Conservation (phyloP, 768 basidiomycete genomes). For the Sporobolomyces phaffii region DNA sequence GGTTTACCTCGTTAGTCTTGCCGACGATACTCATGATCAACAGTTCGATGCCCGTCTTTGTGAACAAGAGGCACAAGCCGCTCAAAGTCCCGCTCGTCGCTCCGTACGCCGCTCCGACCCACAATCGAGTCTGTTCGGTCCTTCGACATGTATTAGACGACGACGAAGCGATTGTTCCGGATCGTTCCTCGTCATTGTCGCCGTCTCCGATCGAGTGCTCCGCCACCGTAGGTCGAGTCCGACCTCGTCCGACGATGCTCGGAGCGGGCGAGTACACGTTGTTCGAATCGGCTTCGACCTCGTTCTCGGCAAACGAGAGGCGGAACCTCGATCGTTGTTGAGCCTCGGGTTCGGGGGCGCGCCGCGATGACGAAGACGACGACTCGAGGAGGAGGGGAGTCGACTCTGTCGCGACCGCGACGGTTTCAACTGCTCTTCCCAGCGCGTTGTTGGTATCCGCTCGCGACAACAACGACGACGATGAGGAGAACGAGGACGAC, state of each 20-base stretch:
- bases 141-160: too few species aligned
- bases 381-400: background rate
- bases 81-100: slow-evolving; percentile 80
- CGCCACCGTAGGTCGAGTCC: background rate
- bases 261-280: slow-evolving; percentile 11
- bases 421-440: too few species aligned
- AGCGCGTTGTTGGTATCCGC: too few species aligned
- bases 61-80: slow-evolving; percentile 86
- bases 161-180: too few species aligned
- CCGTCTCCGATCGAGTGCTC: background rate
- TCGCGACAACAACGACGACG: background rate
- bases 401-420: background rate
- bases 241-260: slow-evolving; percentile 1
- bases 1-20: slow-evolving; percentile 55
- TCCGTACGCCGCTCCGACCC: slow-evolving; percentile 76
- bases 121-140: slow-evolving; percentile 57
- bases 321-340: background rate
- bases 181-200: background rate
- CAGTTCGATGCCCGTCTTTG: slow-evolving; percentile 87
- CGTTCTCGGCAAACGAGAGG: slow-evolving; percentile 3
- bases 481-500: background rate
- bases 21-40: slow-evolving; percentile 69
- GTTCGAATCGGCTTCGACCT: slow-evolving; percentile 2
- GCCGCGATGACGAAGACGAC: background rate
- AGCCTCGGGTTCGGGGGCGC: too few species aligned